Conservation (phyloP, 768 basidiomycete species). For the Psilocybe sp. region DNA sequence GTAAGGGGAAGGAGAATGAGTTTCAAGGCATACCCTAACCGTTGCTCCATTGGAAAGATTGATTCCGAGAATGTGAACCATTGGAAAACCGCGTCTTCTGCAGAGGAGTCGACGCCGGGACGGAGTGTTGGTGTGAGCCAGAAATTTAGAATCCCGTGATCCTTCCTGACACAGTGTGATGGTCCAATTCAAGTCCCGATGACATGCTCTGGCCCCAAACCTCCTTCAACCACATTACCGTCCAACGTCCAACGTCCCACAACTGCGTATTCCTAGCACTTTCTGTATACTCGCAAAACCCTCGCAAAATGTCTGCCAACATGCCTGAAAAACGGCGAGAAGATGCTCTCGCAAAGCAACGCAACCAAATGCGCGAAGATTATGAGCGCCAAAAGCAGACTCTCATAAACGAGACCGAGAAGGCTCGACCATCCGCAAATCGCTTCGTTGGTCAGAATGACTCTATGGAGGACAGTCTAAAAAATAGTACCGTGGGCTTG, state of each 20-base stretch:
- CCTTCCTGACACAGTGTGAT: background rate
- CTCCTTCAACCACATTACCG: constrained; percentile 9
- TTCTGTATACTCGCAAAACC: too few relatives aligned
- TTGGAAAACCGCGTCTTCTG: constrained; percentile 23
- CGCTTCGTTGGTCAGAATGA: constrained; percentile 95
- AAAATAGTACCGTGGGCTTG: constrained; percentile 88
- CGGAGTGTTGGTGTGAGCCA: background rate
- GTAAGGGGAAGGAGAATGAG: background rate
- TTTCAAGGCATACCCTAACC: constrained; percentile 57
- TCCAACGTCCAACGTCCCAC: background rate
- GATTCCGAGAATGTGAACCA: constrained; percentile 89
- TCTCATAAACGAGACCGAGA: constrained; percentile 88
- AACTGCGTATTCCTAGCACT: constrained; percentile 5
- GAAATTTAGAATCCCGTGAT: constrained; percentile 4
- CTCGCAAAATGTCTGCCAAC: constrained; percentile 60
- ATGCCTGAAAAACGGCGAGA: constrained; percentile 85
- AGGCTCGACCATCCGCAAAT: constrained; percentile 80
- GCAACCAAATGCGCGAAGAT: constrained; percentile 75
- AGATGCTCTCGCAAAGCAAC: constrained; percentile 82
- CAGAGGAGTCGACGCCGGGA: background rate
- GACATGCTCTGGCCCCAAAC: constrained; percentile 2
- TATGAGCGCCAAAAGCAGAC: constrained; percentile 79
- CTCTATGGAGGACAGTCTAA: constrained; percentile 90
- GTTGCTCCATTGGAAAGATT: constrained; percentile 75
- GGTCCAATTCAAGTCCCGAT: constrained; percentile 27